Base-by-base conservation (phyloP, 1,284 basidiomycete species). In the Sanghuangporus weigelae region DNA sequence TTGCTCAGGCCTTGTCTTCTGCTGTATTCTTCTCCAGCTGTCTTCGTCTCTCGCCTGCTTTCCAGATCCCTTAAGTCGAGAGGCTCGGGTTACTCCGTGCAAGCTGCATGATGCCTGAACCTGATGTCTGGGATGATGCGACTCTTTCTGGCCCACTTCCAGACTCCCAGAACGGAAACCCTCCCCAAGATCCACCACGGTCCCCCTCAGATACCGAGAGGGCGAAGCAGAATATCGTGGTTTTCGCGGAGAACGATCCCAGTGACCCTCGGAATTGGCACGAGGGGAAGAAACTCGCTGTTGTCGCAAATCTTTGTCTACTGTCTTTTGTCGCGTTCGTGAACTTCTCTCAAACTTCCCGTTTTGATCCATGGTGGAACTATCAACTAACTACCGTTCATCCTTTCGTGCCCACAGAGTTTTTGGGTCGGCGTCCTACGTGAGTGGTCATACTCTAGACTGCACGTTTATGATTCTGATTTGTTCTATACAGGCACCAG, bases 361-460 rank as follows among this genome's bases (percentile, higher is more conserved):
- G 40, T 12, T n/a, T n/a, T 42, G 2, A 42, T n/a, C 2, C 40
- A 11, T 42, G 40, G 40, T n/a, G 16, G 10, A 42, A 36, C 21
- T 6, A 38, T 7, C 51, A 16, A 48, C 40, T 46, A 48, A 16
- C 2, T 55, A 40, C 12, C 19, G 19, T 60, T 35, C 12, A 14
- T 16, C 10, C 26, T 4, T 31, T 31, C 26, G 26, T 31, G 3
- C 26, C 26, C 26, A 31, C 42, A 65, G 64, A 0, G 69, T 67
- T 12, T 68, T 71, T 54, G 69, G 69, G 4, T 69, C 69, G 10
- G 69, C 69, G 10, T 56, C 57, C 38, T 71, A 71, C 67, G 69
- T 69, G 56, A 58, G 67, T 61, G 57, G 65, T 67, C 50, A n/a
- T 63, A 56, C 36, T 50, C 16, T 16, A 16, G 39, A 35, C 16